Evolutionary conservation across 768 basidiomycete species (phyloP), one percentile per base, ranked within the genome.

Genomic region (Agaricus bisporus): DNA sequence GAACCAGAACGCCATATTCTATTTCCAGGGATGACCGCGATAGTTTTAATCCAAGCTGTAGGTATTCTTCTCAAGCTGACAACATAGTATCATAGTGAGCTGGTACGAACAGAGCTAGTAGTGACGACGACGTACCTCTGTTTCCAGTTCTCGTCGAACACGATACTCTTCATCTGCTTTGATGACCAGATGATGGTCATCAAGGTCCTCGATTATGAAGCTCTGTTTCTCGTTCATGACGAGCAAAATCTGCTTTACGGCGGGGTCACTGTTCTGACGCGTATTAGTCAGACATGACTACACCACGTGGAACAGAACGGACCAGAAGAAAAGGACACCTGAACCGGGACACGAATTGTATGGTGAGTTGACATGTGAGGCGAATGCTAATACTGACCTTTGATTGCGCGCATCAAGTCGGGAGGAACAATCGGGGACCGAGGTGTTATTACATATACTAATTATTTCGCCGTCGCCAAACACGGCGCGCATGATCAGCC

Each of bases 181-280:
- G 66, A 93, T 86, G 49, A 93, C 81, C 1, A 94, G 62, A 68
- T 92, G 89, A 57, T 82, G 79, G 60, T 91, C 88, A 63, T 93
- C 91, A 22, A 94, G 66, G 61, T 94, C 91, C 60, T 92, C 87
- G 56, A 94, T 88, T 58, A 94, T 85, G 66, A 94, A 94, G 50
- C 75, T 80, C 8, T 80, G 74, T 62, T 79, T 84, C 63, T 92
- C 88, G 64, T 93, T 88, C 84, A 93, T 82, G 32, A 81, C 72
- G 48, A 91, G 73, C 35, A 93, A 74, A 51, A 93, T 91, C 64
- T 92, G 89, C 68, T 93, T 94, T 56, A 94, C 91, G 1, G 90
- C 91, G 1, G 89, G 82, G 66, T 94, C 91, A 63, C 91, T 92
- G 61, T 48, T 22, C 3, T 17, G 14, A 17, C 35, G 22, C 26